Evolutionary conservation across 208 protist species (phyloP).

Genomic region (Leishmania major): DNA sequence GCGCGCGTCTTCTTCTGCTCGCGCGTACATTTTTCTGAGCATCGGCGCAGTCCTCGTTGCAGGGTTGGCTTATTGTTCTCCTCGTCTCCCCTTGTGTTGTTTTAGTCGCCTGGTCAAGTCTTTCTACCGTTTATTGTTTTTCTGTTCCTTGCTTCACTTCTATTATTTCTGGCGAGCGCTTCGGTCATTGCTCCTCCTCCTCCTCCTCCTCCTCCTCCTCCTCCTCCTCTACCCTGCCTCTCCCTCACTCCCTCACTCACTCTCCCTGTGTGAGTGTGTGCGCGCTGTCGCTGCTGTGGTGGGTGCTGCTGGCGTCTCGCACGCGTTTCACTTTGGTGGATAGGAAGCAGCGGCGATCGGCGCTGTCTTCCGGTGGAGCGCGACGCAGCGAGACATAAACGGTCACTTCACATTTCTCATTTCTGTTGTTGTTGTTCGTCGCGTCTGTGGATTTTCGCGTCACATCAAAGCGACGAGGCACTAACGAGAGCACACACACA

Average conservation of each 20-base stretch:
- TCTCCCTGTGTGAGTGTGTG: not conserved
- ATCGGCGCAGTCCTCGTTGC: not conserved
- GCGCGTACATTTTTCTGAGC: not conserved
- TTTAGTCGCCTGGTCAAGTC: not conserved
- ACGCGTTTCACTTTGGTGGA: too few species aligned
- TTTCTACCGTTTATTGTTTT: not conserved
- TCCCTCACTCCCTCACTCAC: not conserved
- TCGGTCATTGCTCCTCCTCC: not conserved
- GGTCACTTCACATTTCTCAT: too few species aligned
- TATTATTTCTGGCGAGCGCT: conserved; percentile 11
- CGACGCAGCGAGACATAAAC: too few species aligned
- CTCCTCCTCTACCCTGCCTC: too few species aligned
- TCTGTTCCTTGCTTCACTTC: not conserved
- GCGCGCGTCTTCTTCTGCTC: not conserved
- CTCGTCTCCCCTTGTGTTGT: not conserved
- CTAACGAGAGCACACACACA: conserved; percentile 1
- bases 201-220: not conserved
- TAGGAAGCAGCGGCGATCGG: too few species aligned
- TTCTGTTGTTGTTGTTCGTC: not conserved
- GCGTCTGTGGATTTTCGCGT: not conserved
- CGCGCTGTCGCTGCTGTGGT: not conserved
- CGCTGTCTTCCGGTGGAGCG: too few species aligned
- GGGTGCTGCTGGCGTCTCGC: not conserved
- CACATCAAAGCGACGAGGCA: not conserved
- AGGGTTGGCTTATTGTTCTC: not conserved